These are phyloP conservation scores for Syncephalastrum sp. DNA, from an alignment of 371 early-diverging fungal species.

Conservation along the genomic window DNA sequence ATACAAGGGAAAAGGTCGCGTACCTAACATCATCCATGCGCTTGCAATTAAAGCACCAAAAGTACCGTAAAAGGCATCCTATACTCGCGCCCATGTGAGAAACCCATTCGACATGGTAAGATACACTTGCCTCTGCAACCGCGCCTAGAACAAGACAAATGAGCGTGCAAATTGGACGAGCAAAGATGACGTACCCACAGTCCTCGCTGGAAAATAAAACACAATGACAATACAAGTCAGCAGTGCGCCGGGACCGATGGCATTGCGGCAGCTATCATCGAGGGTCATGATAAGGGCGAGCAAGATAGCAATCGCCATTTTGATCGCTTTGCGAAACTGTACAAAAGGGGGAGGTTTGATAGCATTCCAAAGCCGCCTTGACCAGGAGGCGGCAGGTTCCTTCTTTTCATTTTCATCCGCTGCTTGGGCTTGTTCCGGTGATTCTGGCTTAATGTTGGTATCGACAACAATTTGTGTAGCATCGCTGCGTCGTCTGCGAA, in stretches of 20 bases:
- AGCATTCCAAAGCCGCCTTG: background rate
- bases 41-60: constrained; percentile 26
- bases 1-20: too few relatives aligned
- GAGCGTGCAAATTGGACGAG: background rate
- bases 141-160: background rate
- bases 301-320: constrained; percentile 32
- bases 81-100: background rate
- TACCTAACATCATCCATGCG: constrained; percentile 8
- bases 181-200: constrained; percentile 13
- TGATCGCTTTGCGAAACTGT: constrained; percentile 33
- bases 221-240: constrained; percentile 16
- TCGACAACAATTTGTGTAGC: too few relatives aligned
- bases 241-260: constrained; percentile 15
- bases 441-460: too few relatives aligned
- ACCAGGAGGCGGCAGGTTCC: background rate
- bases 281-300: constrained; percentile 28
- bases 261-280: constrained; percentile 5
- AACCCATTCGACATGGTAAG: too few relatives aligned
- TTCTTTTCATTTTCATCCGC: background rate
- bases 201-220: constrained; percentile 26
- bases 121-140: constrained; percentile 7
- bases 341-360: constrained; percentile 20
- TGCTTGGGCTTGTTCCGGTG: too few relatives aligned
- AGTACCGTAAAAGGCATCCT: constrained; percentile 33
- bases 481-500: too few relatives aligned